A percentile compares a stretch with the other conserved stretches of the same genome.
Conservation (phyloP, 1,284 basidiomycete species). For the Wallemia ichthyophaga region DNA sequence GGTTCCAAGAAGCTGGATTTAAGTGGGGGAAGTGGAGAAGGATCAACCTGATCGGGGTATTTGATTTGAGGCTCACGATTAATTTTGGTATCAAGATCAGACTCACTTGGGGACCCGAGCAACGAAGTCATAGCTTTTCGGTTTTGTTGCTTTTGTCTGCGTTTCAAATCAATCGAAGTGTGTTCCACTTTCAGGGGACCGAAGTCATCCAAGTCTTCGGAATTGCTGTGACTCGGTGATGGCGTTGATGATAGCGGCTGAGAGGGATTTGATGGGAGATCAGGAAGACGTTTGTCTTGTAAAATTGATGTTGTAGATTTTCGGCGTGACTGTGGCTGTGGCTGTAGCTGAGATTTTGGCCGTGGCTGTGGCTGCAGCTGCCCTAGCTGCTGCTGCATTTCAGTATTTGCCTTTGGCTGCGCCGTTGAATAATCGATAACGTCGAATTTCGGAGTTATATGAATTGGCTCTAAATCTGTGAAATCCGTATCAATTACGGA, state of each 20-base stretch:
- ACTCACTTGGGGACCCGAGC: background rate
- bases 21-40: background rate
- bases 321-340: background rate
- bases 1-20: background rate
- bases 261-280: too few species aligned
- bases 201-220: background rate
- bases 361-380: too few species aligned
- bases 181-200: background rate
- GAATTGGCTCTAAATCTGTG: background rate
- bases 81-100: background rate
- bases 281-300: too few species aligned
- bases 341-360: too few species aligned
- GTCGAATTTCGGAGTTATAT: background rate
- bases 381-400: too few species aligned
- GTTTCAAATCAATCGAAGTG: background rate
- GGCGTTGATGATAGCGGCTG: too few species aligned
- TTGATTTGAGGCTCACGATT: background rate
- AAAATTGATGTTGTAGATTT: background rate
- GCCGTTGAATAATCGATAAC: background rate
- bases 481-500: background rate
- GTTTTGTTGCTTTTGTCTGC: background rate
- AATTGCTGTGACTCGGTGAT: too few species aligned
- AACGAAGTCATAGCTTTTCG: background rate
- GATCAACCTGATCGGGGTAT: background rate
- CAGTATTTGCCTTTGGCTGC: too few species aligned